These are phyloP conservation scores for Neurospora sp. DNA, from an alignment of 495 filamentous ascomycete species.

Conservation along the genomic window DNA sequence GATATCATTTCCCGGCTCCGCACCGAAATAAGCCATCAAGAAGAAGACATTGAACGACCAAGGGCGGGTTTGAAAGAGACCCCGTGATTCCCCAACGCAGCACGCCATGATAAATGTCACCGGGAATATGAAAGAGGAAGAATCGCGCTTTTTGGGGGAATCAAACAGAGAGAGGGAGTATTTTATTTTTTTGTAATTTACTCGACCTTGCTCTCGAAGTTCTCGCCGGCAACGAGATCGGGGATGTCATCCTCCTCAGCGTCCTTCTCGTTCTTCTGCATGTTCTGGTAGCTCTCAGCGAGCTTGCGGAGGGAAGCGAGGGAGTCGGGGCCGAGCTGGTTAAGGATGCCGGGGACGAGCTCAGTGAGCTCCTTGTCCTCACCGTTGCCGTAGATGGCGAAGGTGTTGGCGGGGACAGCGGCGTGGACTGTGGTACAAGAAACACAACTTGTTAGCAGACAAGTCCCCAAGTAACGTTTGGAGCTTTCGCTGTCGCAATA, in stretches of 20 bases:
- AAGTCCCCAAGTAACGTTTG: neutral
- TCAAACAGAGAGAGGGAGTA: neutral
- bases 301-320: constrained; percentile 97
- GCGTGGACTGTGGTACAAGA: constrained; percentile 64
- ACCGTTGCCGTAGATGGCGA: constrained; percentile 96
- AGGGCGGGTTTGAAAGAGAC: neutral
- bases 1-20: neutral
- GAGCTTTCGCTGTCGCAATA: neutral
- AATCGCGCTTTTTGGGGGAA: constrained; percentile 1
- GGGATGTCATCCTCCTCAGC: constrained; percentile 83
- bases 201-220: constrained; percentile 93
- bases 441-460: neutral
- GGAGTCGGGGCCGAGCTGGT: constrained; percentile 96
- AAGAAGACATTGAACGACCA: neutral
- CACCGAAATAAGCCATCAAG: neutral
- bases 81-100: neutral
- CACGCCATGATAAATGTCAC: neutral
- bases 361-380: constrained; percentile 99
- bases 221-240: constrained; percentile 89
- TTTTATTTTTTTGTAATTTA: constrained; percentile 38
- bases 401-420: constrained; percentile 89
- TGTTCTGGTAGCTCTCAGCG: constrained; percentile 97
- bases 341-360: constrained; percentile 97
- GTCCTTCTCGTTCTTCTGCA: constrained; percentile 93
- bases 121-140: neutral